Conservation (phyloP, 2,329 filamentous ascomycete species). For the Ophiostoma angusticollis region DNA sequence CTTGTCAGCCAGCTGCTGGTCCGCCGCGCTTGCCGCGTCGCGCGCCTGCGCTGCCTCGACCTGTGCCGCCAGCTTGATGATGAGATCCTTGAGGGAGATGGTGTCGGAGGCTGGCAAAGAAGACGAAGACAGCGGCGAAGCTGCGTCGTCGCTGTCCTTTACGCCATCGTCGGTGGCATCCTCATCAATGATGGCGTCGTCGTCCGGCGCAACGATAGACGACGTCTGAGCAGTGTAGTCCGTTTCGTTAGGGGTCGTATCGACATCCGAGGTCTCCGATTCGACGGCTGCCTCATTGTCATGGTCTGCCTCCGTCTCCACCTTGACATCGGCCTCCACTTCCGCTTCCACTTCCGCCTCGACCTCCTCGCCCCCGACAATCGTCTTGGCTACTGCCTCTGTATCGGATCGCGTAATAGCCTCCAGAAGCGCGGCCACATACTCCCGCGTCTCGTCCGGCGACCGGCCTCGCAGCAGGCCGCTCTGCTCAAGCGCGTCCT, state of each 20-base stretch:
- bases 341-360: slow-evolving; percentile 6
- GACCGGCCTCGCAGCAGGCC: slow-evolving; percentile 35
- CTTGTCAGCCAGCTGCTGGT: slow-evolving; percentile 5
- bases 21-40: slow-evolving; percentile 1
- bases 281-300: slow-evolving; percentile 5
- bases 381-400: slow-evolving; percentile 13
- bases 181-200: not conserved
- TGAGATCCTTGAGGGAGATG: slow-evolving; percentile 33
- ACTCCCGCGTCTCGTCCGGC: slow-evolving; percentile 31
- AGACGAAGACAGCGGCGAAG: not conserved
- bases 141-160: not conserved
- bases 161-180: not conserved
- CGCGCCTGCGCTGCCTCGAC: slow-evolving; percentile 24
- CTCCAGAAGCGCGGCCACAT: slow-evolving; percentile 37
- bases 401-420: slow-evolving; percentile 27
- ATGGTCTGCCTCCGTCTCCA: slow-evolving; percentile 6
- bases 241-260: slow-evolving; percentile 15
- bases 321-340: not conserved
- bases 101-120: slow-evolving; percentile 10
- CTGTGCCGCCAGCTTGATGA: slow-evolving; percentile 36
- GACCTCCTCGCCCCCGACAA: slow-evolving; percentile 6
- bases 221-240: not conserved
- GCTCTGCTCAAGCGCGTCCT: slow-evolving; percentile 41
- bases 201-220: too few species aligned
- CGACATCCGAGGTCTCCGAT: slow-evolving; percentile 5